A percentile compares a stretch with the other conserved stretches of the same genome.
Conservation (phyloP, 1,284 basidiomycete genomes). For the Cutaneotrichosporon curvatum region DNA sequence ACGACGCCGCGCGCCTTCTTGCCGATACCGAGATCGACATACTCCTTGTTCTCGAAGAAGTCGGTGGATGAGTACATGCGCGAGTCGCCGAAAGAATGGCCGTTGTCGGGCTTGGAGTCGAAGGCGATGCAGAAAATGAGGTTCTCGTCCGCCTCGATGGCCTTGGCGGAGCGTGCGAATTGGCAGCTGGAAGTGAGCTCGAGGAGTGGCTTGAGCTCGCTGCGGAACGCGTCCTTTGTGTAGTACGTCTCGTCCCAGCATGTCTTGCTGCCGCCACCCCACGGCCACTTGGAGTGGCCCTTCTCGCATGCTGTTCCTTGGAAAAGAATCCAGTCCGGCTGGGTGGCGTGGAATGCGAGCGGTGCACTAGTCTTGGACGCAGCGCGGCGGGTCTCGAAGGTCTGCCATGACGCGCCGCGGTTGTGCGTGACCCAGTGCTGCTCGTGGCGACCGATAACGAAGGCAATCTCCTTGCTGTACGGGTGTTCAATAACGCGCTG, state of each 20-base stretch:
- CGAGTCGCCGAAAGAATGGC: slow-evolving; percentile 59
- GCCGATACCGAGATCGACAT: slow-evolving; percentile 73
- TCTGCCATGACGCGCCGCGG: slow-evolving; percentile 74
- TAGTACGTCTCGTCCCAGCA: slow-evolving; percentile 87
- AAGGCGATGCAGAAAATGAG: slow-evolving; percentile 81
- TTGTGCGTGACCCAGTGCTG: slow-evolving; percentile 80
- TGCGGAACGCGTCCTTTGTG: slow-evolving; percentile 71
- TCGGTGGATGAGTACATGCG: slow-evolving; percentile 73
- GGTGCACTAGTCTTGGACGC: slow-evolving; percentile 59
- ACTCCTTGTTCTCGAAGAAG: slow-evolving; percentile 61
- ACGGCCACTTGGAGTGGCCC: slow-evolving; percentile 53
- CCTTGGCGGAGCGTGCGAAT: slow-evolving; percentile 76
- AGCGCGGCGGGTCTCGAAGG: slow-evolving; percentile 61
- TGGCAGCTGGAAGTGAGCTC: slow-evolving; percentile 66
- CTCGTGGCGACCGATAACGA: slow-evolving; percentile 63
- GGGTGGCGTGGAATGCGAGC: slow-evolving; percentile 77
- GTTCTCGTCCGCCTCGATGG: slow-evolving; percentile 63
- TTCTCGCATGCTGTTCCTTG: slow-evolving; percentile 66
- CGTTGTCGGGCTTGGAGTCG: slow-evolving; percentile 34
- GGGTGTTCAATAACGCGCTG: slow-evolving; percentile 79
- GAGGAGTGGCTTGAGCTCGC: slow-evolving; percentile 56
- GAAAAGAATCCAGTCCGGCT: slow-evolving; percentile 70
- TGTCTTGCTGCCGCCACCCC: slow-evolving; percentile 53
- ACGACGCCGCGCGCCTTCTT: slow-evolving; percentile 76
- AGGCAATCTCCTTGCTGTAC: slow-evolving; percentile 73